Evolutionary conservation across 2,329 filamentous ascomycete species (phyloP), one percentile per base, ranked within the genome.

Genomic region (Plectosphaerella plurivora): DNA sequence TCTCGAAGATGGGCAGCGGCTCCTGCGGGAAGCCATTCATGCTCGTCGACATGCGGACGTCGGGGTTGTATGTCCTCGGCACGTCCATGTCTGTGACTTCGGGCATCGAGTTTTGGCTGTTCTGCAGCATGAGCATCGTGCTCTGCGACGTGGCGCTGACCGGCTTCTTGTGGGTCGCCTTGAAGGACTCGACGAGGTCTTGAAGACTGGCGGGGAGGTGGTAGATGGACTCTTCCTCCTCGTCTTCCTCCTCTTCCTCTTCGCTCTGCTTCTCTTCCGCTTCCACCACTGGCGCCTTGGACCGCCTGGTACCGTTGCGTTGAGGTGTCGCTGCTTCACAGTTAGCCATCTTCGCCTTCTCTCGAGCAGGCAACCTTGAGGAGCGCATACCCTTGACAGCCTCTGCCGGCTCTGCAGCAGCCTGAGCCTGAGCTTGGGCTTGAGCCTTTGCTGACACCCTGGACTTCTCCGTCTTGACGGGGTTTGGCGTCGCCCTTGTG

Each of bases 111-210:
- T 80, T 77, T 59, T 91, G 86, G 24, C 91, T 95, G 12, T 86
- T 78, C 33, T 82, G 81, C 63, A 97, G 82, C 75, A 96, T 82
- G 58, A 86, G 82, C 63, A 90, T 78, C 49, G 89, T 84, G 42
- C 85, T 77, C 35, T 84, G 82, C 50, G 88, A 83, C 18, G 80
- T 77, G 5, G 81, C 75, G 15, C 82, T 77, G 50, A 79, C 72
- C 22, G 82, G 79, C 33, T 87, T 83, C 63, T 83, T 85, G 72
- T 89, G 93, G 2, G 89, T 89, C 14, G 84, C 80, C 68, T 97
- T 92, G 64, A 92, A 97, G 1, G 92, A 91, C 53, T 96, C 90
- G 16, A 97, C 83, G 35, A 99, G 77, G 66, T 99, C 94, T 63
- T 91, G 89, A 51, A 99, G 74, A 28, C 89, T 91, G 7, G 91